Percentiles rank a stretch among this genome's conserved stretches.
phyloP scores from a whole-genome alignment of 495 filamentous ascomycete genomes.

The Stereocaulon alpinum region DNA sequence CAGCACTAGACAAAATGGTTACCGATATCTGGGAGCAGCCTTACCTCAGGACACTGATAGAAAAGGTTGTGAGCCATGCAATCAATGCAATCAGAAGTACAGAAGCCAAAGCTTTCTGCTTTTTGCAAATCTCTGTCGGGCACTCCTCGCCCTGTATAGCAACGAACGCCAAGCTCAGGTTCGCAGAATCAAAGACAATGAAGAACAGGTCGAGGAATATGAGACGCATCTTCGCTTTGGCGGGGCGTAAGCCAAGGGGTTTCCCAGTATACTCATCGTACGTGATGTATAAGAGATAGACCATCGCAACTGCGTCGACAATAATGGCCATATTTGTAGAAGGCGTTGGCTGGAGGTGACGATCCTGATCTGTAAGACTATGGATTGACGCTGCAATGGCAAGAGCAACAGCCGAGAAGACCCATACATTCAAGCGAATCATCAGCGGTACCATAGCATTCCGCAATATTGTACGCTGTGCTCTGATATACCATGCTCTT shows the following conservation, averaged over 20 bases:
- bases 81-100: conserved; percentile 75
- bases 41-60: conserved; percentile 76
- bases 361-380: conserved; percentile 34
- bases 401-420: conserved; percentile 73
- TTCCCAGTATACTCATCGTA: conserved; percentile 95
- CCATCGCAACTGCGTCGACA: conserved; percentile 77
- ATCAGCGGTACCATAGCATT: conserved; percentile 79
- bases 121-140: conserved; percentile 45
- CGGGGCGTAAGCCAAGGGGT: conserved; percentile 74
- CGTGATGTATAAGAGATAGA: conserved; percentile 86
- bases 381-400: conserved; percentile 68
- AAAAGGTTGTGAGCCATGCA: conserved; percentile 84
- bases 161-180: conserved; percentile 80
- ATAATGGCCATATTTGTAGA: conserved; percentile 84
- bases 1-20: neutral
- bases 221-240: conserved; percentile 74
- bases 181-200: conserved; percentile 91
- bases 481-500: conserved; percentile 44
- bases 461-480: conserved; percentile 50
- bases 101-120: conserved; percentile 67
- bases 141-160: conserved; percentile 67
- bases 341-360: conserved; percentile 30
- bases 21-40: conserved; percentile 4
- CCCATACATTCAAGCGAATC: conserved; percentile 72
- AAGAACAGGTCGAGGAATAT: conserved; percentile 89